Evolutionary conservation across 2,329 filamentous ascomycete species (phyloP).

Genomic region (Colletotrichum tabaci): DNA sequence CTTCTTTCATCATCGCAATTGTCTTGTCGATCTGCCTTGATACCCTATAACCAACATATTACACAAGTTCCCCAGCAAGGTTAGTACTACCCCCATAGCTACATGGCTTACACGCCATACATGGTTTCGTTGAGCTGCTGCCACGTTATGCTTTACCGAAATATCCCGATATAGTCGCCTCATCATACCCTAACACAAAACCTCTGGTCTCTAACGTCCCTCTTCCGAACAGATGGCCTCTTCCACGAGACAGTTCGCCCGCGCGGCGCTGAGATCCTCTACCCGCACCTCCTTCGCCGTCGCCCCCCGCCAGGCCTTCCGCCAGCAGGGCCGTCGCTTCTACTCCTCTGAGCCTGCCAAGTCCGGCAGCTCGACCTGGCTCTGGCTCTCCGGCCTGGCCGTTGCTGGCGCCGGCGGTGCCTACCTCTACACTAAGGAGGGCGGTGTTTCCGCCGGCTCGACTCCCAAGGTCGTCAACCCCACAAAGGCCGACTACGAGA

Average conservation of each 20-base stretch:
- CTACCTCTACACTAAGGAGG: slow-evolving; percentile 76
- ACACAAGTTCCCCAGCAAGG: slow-evolving; percentile 28
- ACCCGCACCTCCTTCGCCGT: slow-evolving; percentile 72
- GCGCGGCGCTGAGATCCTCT: slow-evolving; percentile 71
- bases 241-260: slow-evolving; percentile 63
- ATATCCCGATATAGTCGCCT: slow-evolving; percentile 8
- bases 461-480: slow-evolving; percentile 73
- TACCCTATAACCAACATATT: slow-evolving; percentile 9
- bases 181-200: neutral
- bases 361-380: slow-evolving; percentile 62
- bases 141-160: slow-evolving; percentile 13
- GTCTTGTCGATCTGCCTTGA: slow-evolving; percentile 20
- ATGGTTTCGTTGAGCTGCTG: slow-evolving; percentile 23
- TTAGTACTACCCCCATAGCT: slow-evolving; percentile 10
- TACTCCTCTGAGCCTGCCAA: slow-evolving; percentile 80
- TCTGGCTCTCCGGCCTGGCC: slow-evolving; percentile 73
- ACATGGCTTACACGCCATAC: slow-evolving; percentile 21
- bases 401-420: slow-evolving; percentile 74
- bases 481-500: slow-evolving; percentile 91
- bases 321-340: slow-evolving; percentile 81
- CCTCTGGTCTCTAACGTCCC: slow-evolving; percentile 2
- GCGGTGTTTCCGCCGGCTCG: slow-evolving; percentile 62
- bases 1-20: slow-evolving; percentile 5
- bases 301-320: slow-evolving; percentile 77
- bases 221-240: slow-evolving; percentile 31